A percentile compares a stretch with the other conserved stretches of the same genome.
Conservation (phyloP, 2,329 filamentous ascomycete genomes). For the Penicillium psychrosexuale region DNA sequence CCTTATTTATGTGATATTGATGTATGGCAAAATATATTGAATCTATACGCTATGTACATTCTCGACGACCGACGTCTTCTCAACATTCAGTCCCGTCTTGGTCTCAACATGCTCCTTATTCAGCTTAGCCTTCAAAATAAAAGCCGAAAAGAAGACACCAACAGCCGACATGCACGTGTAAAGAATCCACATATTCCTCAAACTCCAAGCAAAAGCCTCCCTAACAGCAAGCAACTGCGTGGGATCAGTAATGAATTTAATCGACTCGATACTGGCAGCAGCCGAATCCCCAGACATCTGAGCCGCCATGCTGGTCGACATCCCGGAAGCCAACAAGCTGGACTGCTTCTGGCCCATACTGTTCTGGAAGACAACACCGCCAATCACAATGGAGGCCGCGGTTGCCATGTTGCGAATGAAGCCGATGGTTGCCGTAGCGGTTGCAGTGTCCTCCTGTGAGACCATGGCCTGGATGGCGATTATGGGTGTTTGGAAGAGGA, state of each 20-base stretch:
- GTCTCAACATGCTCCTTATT: slow-evolving; percentile 53
- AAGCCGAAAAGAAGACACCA: slow-evolving; percentile 43
- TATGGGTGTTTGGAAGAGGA: slow-evolving; percentile 55
- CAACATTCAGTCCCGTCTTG: slow-evolving; percentile 45
- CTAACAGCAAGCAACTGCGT: slow-evolving; percentile 41
- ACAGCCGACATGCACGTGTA: slow-evolving; percentile 44
- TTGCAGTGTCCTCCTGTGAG: slow-evolving; percentile 48
- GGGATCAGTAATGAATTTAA: slow-evolving; percentile 39
- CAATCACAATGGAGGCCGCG: slow-evolving; percentile 66
- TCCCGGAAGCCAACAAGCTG: slow-evolving; percentile 56
- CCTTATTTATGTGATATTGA: no score
- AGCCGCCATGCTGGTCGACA: slow-evolving; percentile 23
- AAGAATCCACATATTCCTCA: slow-evolving; percentile 51
- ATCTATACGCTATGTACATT: slow-evolving; percentile 1
- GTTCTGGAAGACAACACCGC: slow-evolving; percentile 78
- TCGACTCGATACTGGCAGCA: slow-evolving; percentile 48
- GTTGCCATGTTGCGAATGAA: slow-evolving; percentile 66
- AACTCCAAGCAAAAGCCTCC: slow-evolving; percentile 49
- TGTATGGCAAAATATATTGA: background rate
- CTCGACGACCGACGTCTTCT: slow-evolving; percentile 19
- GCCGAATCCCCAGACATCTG: slow-evolving; percentile 44
- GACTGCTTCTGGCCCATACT: slow-evolving; percentile 44
- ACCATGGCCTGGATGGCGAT: slow-evolving; percentile 57
- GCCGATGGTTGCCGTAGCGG: slow-evolving; percentile 52
- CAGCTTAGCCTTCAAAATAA: slow-evolving; percentile 46